phyloP scores from a whole-genome alignment of 352 stramenopile genomes.

The Peronospora farinosa region DNA sequence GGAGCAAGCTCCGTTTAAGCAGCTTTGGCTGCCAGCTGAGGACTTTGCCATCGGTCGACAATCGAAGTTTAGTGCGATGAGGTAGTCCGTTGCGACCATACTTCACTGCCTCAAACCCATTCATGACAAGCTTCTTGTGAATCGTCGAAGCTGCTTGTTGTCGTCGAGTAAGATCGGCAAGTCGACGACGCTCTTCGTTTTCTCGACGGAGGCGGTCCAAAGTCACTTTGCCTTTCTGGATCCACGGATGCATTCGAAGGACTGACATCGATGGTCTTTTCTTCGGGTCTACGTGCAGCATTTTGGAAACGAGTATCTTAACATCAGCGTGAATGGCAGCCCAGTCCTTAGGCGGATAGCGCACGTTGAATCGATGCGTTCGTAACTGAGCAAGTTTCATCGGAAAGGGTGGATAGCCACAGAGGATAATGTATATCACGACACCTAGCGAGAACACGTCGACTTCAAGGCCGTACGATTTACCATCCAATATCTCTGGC shows the following conservation, averaged over 20 bases:
- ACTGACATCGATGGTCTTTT: slow-evolving; percentile 54
- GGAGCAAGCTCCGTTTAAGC: slow-evolving; percentile 60
- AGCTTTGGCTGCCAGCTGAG: slow-evolving; percentile 75
- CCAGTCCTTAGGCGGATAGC: slow-evolving; percentile 82
- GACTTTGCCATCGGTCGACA: slow-evolving; percentile 63
- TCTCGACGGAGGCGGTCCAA: slow-evolving; percentile 41
- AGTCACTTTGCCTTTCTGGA: slow-evolving; percentile 41
- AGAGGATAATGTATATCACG: slow-evolving; percentile 85
- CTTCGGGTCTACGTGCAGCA: slow-evolving; percentile 70
- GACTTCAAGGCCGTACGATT: slow-evolving; percentile 75
- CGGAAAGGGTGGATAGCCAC: slow-evolving; percentile 81
- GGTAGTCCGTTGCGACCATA: slow-evolving; percentile 72
- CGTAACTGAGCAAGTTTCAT: slow-evolving; percentile 84
- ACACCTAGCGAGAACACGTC: slow-evolving; percentile 88
- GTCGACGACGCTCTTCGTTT: slow-evolving; percentile 38
- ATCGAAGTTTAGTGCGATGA: slow-evolving; percentile 64
- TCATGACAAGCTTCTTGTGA: slow-evolving; percentile 62
- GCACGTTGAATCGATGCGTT: slow-evolving; percentile 75
- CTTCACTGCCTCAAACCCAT: slow-evolving; percentile 71
- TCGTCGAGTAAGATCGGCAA: slow-evolving; percentile 51
- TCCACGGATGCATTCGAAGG: slow-evolving; percentile 56
- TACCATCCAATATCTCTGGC: slow-evolving; percentile 77
- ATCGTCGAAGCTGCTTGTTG: slow-evolving; percentile 59
- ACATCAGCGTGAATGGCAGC: slow-evolving; percentile 45
- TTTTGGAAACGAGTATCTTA: slow-evolving; percentile 71